Evolutionary conservation across 768 basidiomycete species (phyloP), one percentile per base, ranked within the genome.

Genomic region (Pleurotus tuber-regium): DNA sequence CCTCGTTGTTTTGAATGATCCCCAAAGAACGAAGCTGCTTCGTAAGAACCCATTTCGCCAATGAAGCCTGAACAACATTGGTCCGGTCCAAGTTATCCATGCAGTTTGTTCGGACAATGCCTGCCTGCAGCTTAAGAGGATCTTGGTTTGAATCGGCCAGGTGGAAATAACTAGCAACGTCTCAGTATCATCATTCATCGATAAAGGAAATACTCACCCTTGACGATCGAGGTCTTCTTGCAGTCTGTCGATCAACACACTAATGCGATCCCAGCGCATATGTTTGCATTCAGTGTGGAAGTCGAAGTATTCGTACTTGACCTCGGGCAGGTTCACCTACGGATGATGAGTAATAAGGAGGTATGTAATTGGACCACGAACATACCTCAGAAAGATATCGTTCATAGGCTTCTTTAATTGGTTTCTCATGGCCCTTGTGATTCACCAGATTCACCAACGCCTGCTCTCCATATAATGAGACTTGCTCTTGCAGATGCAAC

Each of bases 1-100:
- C 70, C 50, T 88, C 89, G 47, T 76, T 82, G 33, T 79, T 73
- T 7, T 82, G 75, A 24, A 98, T 66, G 4, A 98, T 79, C 4
- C 88, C 90, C 14, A 87, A 66, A 4, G 76, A 75, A 56, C 78
- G 79, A 51, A 99, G 76, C 62, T 98, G 96, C 44, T 76, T 71
- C 54, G 83, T 86, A 39, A 98, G 74, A 1, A 80, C 86, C 81
- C 86, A 89, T 66, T 89, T 92, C 12, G 89, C 97, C 43, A 98
- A 67, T 10, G 95, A 82, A 14, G 91, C 87, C 66, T 99, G 97
- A 4, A 93, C 89, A 36, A 99, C 96, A 66, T 98, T 98, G 40
- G 97, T 99, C 43, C 97, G 82, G 64, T 99, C 97, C 53, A 98
- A 73, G 61, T 86, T 89, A 66, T 98, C 96, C 97, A 97, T 97